Percentiles rank a stretch among this genome's conserved stretches.
Conservation (phyloP, 148 eudicot species). For the Persicaria tinctoria region DNA sequence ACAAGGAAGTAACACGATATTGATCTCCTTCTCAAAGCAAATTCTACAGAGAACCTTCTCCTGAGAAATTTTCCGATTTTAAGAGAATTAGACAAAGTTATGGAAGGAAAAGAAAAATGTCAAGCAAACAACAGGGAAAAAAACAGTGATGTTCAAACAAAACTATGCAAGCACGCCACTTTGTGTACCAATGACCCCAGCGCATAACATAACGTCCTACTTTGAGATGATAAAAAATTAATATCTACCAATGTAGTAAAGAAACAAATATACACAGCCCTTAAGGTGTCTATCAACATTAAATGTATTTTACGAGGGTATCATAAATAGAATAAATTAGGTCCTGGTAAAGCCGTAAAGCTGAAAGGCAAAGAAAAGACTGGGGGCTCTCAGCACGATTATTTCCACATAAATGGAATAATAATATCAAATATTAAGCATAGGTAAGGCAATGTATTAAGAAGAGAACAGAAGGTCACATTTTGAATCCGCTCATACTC, state of each 20-base stretch:
- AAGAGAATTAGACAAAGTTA: background rate
- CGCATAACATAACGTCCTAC: background rate
- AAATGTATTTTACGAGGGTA: background rate
- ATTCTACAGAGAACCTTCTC: conserved; percentile 79
- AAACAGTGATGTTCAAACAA: background rate
- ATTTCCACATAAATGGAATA: background rate
- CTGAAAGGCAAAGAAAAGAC: background rate
- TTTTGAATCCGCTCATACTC: conserved; percentile 83
- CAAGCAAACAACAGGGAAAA: background rate
- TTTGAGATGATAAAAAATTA: background rate
- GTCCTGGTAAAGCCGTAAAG: background rate
- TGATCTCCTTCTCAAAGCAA: conserved; percentile 88
- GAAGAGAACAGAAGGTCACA: conserved; percentile 28
- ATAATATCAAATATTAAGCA: background rate
- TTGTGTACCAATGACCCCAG: too few species aligned
- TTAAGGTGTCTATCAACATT: too few species aligned
- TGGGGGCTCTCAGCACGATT: background rate
- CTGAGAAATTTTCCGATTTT: conserved; percentile 23
- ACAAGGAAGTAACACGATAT: conserved; percentile 79
- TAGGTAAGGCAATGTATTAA: background rate
- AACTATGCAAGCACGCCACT: too few species aligned
- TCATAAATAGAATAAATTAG: background rate
- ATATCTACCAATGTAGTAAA: background rate
- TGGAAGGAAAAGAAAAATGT: background rate
- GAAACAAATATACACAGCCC: background rate